Percentiles rank a stretch among this genome's conserved stretches.
phyloP scores from a whole-genome alignment of 345 rosid genomes.

The Raphanus raphanistrum region DNA sequence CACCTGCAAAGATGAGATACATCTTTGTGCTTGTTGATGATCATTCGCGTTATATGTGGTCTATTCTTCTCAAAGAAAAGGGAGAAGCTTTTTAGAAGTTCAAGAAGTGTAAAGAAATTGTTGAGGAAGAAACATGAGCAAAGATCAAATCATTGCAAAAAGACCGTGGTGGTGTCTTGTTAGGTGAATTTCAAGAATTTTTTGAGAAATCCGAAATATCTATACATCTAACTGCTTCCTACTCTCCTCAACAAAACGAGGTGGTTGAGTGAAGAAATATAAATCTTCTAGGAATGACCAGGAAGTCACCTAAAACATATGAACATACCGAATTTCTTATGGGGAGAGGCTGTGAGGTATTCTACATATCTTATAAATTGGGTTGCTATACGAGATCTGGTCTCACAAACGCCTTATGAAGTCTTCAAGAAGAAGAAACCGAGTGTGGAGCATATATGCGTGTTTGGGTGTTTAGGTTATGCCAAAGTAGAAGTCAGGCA shows the following conservation, averaged over 20 bases:
- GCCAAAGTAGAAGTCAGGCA: too few species aligned
- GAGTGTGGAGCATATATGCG: too few species aligned
- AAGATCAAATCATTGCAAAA: too few species aligned
- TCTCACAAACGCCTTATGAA: too few species aligned
- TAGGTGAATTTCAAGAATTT: background rate
- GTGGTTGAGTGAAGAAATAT: background rate
- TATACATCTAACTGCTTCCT: background rate
- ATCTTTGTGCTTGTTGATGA: background rate
- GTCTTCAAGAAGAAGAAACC: too few species aligned
- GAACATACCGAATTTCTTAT: background rate
- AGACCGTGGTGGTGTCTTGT: background rate
- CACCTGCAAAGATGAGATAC: background rate
- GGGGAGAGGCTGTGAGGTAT: background rate
- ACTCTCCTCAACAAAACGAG: background rate
- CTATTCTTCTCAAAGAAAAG: background rate
- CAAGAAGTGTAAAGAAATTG: background rate
- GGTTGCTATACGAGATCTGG: background rate
- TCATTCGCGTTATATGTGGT: background rate
- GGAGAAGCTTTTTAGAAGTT: background rate
- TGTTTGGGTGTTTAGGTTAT: too few species aligned
- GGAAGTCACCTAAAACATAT: background rate
- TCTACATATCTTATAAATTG: background rate
- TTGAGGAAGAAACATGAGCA: background rate
- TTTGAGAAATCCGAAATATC: background rate
- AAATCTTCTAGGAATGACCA: background rate